Base-by-base conservation (phyloP, 2,329 filamentous ascomycete species). In the Aciculosporium take region DNA sequence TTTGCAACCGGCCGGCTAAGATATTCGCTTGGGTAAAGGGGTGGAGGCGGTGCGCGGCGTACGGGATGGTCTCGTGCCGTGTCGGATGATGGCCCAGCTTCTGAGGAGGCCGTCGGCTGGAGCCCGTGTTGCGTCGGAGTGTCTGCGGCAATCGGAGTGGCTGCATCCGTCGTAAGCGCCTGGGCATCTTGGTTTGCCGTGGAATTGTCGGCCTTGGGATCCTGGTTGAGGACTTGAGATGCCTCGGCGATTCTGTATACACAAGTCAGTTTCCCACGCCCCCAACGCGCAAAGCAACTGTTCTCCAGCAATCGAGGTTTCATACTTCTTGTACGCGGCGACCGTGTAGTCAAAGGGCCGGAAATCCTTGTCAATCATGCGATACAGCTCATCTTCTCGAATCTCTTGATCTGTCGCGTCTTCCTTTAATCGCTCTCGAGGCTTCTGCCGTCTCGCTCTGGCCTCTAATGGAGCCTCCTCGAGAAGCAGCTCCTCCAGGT, bases 351-450 rank as follows among this genome's bases (percentile, higher is more conserved):
- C 91, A 58, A 96, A 98, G 1, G 88, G 85, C 57, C 84, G 79
- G 56, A 96, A 98, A 54, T 94, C 82, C 4, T 76, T 83, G 61
- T 98, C 91, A 46, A 98, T 95, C 74, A 93, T 84, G 48, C 79
- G 79, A 59, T 96, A 91, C 18, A 96, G 71, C 60, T 95, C 88
- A 47, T 98, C 89, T 51, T 94, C 87, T 18, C 88, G 75, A 42
- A 95, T 94, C 59, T 98, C 89, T 59, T 93, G 89, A 32, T 87
- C 84, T 0, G 89, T 94, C 1, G 91, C 91, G 63, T 96, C 89
- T 3, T 94, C 86, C 61, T 91, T 89, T 56, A 98, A 67, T 49
- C 84, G 81, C 49, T 94, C 88, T 47, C 91, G 74, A 2, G 91
- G 91, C 61, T 96, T 95, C 60, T 96, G 91, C 56, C 89, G 79